phyloP scores from a whole-genome alignment of 2,329 filamentous ascomycete species.

The Pseudogymnoascus sp. region DNA sequence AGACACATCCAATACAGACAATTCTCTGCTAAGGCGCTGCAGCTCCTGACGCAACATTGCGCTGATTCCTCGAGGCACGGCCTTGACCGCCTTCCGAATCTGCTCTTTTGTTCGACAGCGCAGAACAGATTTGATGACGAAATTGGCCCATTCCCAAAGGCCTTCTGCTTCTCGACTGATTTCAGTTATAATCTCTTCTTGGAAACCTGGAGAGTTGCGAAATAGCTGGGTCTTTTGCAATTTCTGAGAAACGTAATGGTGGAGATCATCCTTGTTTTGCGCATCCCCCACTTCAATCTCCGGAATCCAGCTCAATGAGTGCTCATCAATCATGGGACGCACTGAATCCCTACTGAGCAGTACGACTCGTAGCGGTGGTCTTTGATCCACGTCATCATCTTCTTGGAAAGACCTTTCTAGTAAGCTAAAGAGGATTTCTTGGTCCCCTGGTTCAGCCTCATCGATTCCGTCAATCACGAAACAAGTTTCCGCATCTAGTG shows the following conservation, averaged over 20 bases:
- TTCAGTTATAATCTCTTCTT: neutral
- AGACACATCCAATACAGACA: neutral
- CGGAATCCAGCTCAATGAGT: constrained; percentile 2
- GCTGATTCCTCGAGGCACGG: neutral
- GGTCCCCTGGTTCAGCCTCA: neutral
- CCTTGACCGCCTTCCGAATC: neutral
- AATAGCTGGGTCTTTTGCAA: neutral
- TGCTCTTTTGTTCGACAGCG: neutral
- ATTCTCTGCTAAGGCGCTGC: neutral
- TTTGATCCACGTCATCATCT: neutral
- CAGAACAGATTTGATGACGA: neutral
- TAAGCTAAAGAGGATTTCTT: neutral
- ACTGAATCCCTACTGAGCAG: neutral
- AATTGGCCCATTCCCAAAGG: constrained; percentile 4
- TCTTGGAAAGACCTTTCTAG: neutral
- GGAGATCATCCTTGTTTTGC: constrained; percentile 2
- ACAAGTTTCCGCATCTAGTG: neutral
- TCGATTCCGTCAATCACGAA: neutral
- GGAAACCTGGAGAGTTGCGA: neutral
- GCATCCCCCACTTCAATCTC: neutral
- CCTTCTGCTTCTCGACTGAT: constrained; percentile 1
- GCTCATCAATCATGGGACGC: constrained; percentile 1
- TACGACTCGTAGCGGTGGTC: neutral
- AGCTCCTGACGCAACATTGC: neutral
- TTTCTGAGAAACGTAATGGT: constrained; percentile 1